These are phyloP conservation scores for Globisporangium rhizosaccharum DNA, from an alignment of 352 stramenopile genomes.

Conservation along the genomic window DNA sequence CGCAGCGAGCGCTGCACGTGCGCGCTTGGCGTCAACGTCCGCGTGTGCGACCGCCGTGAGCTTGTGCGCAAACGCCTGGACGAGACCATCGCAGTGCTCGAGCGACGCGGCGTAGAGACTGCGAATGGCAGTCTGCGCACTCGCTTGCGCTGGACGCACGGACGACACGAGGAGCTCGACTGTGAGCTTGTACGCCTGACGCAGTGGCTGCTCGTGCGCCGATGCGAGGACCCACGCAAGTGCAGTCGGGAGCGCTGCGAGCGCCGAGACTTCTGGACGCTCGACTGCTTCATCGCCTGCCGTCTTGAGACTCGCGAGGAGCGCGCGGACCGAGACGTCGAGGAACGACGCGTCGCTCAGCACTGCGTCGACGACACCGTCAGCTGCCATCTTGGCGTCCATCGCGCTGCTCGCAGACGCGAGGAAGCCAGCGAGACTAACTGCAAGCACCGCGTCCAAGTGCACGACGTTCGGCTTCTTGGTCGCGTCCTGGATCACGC, in stretches of 20 bases:
- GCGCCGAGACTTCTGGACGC: conserved; percentile 51
- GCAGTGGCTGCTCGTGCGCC: conserved; percentile 34
- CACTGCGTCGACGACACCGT: conserved; percentile 40
- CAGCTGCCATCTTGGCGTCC: conserved; percentile 47
- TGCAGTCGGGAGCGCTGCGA: conserved; percentile 39
- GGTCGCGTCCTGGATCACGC: conserved; percentile 52
- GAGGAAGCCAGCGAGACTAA: conserved; percentile 54
- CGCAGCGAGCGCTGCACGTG: conserved; percentile 12
- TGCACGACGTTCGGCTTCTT: conserved; percentile 77
- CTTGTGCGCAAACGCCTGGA: conserved; percentile 57
- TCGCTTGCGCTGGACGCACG: conserved; percentile 45
- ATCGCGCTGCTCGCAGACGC: conserved; percentile 52
- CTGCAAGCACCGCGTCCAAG: conserved; percentile 68
- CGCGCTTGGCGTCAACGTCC: conserved; percentile 26
- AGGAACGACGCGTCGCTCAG: conserved; percentile 48
- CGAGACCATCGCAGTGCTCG: conserved; percentile 44
- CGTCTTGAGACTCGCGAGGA: conserved; percentile 26
- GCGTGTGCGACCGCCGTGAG: conserved; percentile 28
- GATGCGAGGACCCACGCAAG: conserved; percentile 71
- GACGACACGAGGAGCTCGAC: conserved; percentile 56
- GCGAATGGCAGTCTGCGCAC: conserved; percentile 34
- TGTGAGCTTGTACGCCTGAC: conserved; percentile 43
- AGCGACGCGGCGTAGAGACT: conserved; percentile 53
- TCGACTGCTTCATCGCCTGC: conserved; percentile 22
- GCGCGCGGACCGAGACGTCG: conserved; percentile 28